A percentile compares a stretch with the other conserved stretches of the same genome.
phyloP scores from a whole-genome alignment of 2,329 filamentous ascomycete genomes.

The Arachnopeziza araneosa region DNA sequence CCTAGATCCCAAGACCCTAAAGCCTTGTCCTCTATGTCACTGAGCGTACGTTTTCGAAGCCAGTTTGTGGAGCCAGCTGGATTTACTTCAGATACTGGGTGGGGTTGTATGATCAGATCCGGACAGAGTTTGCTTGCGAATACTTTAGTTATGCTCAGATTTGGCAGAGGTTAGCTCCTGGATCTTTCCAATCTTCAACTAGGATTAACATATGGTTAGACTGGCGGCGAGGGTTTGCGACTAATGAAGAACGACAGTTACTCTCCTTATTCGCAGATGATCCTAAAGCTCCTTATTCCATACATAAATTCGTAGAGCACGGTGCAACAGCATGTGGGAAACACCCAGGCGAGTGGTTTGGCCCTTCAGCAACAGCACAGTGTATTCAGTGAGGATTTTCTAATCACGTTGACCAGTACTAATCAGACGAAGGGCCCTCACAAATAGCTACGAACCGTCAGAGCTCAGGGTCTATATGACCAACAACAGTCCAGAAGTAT shows the following conservation, averaged over 20 bases:
- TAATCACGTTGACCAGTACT: slow-evolving; percentile 3
- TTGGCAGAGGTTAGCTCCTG: slow-evolving; percentile 67
- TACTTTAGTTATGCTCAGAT: slow-evolving; percentile 61
- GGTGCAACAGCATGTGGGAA: slow-evolving; percentile 86
- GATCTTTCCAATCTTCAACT: background rate
- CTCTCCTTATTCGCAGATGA: slow-evolving; percentile 84
- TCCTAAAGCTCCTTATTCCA: slow-evolving; percentile 80
- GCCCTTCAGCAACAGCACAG: slow-evolving; percentile 88
- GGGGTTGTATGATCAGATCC: slow-evolving; percentile 98
- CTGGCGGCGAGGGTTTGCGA: slow-evolving; percentile 63
- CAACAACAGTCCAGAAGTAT: slow-evolving; percentile 85
- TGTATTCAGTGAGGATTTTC: slow-evolving; percentile 73
- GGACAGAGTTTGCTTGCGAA: slow-evolving; percentile 93
- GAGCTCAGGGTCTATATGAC: slow-evolving; percentile 80
- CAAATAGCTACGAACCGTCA: slow-evolving; percentile 55
- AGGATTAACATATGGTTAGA: slow-evolving; percentile 41
- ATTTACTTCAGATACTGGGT: slow-evolving; percentile 90
- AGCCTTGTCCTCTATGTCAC: slow-evolving; percentile 65
- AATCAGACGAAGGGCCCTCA: slow-evolving; percentile 57
- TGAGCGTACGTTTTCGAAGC: slow-evolving; percentile 77
- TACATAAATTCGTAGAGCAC: slow-evolving; percentile 88
- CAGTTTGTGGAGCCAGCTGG: slow-evolving; percentile 72
- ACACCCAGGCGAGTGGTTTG: slow-evolving; percentile 97
- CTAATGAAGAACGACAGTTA: slow-evolving; percentile 61
- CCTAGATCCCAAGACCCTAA: slow-evolving; percentile 70